Conservation (phyloP, 1,284 basidiomycete species). For the Tilletia setariae region DNA sequence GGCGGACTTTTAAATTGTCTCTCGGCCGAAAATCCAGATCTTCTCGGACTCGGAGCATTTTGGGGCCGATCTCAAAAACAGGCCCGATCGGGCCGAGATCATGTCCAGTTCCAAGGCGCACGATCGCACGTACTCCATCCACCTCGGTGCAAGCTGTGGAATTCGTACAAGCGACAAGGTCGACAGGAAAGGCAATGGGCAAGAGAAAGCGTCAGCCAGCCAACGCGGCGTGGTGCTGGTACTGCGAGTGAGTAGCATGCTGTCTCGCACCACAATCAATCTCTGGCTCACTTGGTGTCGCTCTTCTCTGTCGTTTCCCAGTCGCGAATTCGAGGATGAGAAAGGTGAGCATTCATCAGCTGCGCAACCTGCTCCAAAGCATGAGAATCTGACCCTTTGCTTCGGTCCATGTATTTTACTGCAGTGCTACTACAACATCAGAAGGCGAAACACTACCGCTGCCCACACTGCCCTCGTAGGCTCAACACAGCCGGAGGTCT, state of each 20-base stretch:
- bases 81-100: too few species aligned
- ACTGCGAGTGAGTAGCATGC: slow-evolving; percentile 76
- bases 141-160: too few species aligned
- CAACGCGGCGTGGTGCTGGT: slow-evolving; percentile 83
- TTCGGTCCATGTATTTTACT: not conserved
- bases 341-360: slow-evolving; percentile 32
- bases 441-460: slow-evolving; percentile 99
- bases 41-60: too few species aligned
- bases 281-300: slow-evolving; percentile 19
- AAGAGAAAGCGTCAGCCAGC: slow-evolving; percentile 54
- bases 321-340: slow-evolving; percentile 54
- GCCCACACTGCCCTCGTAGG: slow-evolving; percentile 87
- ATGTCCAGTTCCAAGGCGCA: too few species aligned
- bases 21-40: too few species aligned
- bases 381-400: not conserved
- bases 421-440: slow-evolving; percentile 96
- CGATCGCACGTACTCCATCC: too few species aligned
- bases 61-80: too few species aligned
- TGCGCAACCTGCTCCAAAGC: not conserved
- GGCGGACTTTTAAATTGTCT: too few species aligned
- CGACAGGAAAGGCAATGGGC: slow-evolving; percentile 34
- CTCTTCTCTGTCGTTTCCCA: slow-evolving; percentile 17
- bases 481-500: slow-evolving; percentile 95
- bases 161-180: not conserved
- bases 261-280: not conserved